These are phyloP conservation scores for Dryas alaskensis DNA, from an alignment of 306 rosid genomes.

Conservation along the genomic window DNA sequence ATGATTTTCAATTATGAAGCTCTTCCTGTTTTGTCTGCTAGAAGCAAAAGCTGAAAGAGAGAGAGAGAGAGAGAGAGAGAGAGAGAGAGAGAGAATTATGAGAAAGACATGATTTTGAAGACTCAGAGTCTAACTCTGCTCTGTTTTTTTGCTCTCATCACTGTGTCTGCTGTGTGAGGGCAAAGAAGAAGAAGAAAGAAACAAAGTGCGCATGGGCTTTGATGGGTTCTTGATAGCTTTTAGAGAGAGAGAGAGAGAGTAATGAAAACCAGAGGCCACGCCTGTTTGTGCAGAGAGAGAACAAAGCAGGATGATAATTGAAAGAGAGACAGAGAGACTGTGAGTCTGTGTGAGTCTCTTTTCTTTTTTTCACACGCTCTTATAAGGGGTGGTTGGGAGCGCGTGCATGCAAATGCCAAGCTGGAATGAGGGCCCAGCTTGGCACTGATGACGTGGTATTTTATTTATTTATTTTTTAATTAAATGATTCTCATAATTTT, in stretches of 20 bases:
- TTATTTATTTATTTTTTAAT: not conserved
- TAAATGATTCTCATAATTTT: conserved; percentile 19
- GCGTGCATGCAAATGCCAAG: conserved; percentile 39
- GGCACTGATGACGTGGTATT: conserved; percentile 39
- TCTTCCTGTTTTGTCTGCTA: conserved; percentile 47
- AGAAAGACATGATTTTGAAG: conserved; percentile 33
- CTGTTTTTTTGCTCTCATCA: conserved; percentile 18
- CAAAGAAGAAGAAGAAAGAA: conserved; percentile 36
- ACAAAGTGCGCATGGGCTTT: conserved; percentile 44
- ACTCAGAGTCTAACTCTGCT: conserved; percentile 29
- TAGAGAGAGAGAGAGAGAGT: conserved; percentile 43
- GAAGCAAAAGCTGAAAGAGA: conserved; percentile 23
- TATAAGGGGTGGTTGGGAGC: conserved; percentile 44
- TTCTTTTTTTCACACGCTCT: conserved; percentile 45
- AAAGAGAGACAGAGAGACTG: conserved; percentile 42
- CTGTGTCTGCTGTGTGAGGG: conserved; percentile 19
- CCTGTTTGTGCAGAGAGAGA: conserved; percentile 42
- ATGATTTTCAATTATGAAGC: conserved; percentile 43
- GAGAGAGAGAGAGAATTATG: conserved; percentile 38
- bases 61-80: conserved; percentile 24
- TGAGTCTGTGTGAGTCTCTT: conserved; percentile 29
- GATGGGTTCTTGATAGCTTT: conserved; percentile 49
- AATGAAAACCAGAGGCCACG: conserved; percentile 89
- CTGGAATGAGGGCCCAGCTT: conserved; percentile 37
- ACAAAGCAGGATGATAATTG: conserved; percentile 41